phyloP scores from a whole-genome alignment of 495 filamentous ascomycete species.

The Collariella sp. region DNA sequence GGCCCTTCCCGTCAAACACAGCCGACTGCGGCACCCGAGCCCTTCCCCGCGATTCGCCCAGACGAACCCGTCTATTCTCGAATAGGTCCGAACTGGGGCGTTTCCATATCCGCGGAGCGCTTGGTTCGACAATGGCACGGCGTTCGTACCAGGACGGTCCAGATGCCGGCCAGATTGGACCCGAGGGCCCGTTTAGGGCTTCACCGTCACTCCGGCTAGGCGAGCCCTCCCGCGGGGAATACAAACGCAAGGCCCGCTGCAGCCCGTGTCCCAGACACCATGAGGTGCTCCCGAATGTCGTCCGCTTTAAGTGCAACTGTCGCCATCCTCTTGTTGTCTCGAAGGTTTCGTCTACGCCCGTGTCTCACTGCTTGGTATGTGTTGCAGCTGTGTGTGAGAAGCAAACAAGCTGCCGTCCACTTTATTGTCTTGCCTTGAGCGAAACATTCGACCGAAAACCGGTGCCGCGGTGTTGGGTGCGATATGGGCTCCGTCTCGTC shows the following conservation, averaged over 20 bases:
- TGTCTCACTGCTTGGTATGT: slow-evolving; percentile 28
- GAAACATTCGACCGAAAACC: slow-evolving; percentile 6
- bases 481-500: slow-evolving; percentile 6
- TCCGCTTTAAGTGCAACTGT: slow-evolving; percentile 25
- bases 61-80: background rate
- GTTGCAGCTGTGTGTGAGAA: slow-evolving; percentile 12
- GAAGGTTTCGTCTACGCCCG: slow-evolving; percentile 6
- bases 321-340: slow-evolving; percentile 11
- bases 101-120: background rate
- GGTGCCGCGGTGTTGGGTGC: slow-evolving; percentile 18
- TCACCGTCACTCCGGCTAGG: slow-evolving; percentile 6
- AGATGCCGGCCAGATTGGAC: background rate
- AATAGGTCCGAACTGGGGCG: background rate
- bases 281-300: slow-evolving; percentile 16
- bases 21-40: slow-evolving; percentile 5
- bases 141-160: slow-evolving; percentile 1
- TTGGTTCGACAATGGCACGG: slow-evolving; percentile 7
- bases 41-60: background rate
- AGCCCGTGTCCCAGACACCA: slow-evolving; percentile 27
- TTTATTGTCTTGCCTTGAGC: slow-evolving; percentile 2
- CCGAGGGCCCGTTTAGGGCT: background rate
- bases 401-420: slow-evolving; percentile 16
- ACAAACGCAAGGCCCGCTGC: slow-evolving; percentile 28
- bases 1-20: slow-evolving; percentile 21
- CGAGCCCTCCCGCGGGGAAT: slow-evolving; percentile 21